Evolutionary conservation across 148 eudicot genomes (phyloP), one percentile per base, ranked within the genome.

Genomic region (Pouteria glomerata): DNA sequence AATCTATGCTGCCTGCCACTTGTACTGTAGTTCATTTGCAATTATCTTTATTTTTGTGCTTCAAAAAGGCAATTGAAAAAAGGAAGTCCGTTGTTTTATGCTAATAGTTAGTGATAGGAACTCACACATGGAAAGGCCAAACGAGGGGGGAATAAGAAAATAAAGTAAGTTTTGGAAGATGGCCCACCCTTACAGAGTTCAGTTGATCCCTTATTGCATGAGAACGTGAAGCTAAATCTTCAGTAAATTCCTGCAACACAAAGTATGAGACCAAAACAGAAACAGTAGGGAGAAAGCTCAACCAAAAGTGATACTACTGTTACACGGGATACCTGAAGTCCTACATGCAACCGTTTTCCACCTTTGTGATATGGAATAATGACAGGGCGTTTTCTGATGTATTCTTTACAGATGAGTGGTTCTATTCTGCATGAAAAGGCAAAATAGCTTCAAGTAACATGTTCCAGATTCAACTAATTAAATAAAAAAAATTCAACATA

Each of bases 351-450:
- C 76, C 97, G 85, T 72, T 91, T 95, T 71, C 98, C 98, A 59
- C 98, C 98, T 84, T 70, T 91, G 78, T 95, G 98, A 73, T 95
- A 95, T 27, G 98, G 98, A 78, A 91, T 74, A 66, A 89, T 91
- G 37, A 95, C 96, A 45, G 98, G 98, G 70, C 91, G 91, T 82
- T 78, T 85, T 71, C 74, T 66, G 33, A 82, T 66, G 78, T 82
- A 86, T 75, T 95, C 98, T 82, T 85, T 89, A 79, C 97, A 95
- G 39, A 95, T 65, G 44, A 95, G 88, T 50, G 98, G 97, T 77
- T 95, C 98, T 70, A 95, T 66, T 82, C 98, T 94, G 97, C 57
- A 74, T 50, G 21, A 72, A 69, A 74, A 77, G 61, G 51, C 37
- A 69, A 55, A 63, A 50, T 42, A 73, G 42, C 26, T 61, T 75